A percentile compares a stretch with the other conserved stretches of the same genome.
Conservation (phyloP, 2,329 filamentous ascomycete species). For the Biscogniauxia marginata region DNA sequence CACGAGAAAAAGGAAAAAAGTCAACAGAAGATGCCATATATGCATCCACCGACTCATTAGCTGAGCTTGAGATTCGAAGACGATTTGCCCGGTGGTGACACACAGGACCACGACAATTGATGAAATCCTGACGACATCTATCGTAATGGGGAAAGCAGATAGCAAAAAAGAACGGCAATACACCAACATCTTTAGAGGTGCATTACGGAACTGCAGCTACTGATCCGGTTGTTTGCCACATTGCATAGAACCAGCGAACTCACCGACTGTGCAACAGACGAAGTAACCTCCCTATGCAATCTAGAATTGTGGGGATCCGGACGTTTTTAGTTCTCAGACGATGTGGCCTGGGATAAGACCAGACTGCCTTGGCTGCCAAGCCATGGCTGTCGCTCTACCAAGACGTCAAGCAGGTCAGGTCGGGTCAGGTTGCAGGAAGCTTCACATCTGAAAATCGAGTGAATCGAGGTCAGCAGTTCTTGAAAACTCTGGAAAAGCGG, state of each 20-base stretch:
- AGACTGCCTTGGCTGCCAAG: neutral
- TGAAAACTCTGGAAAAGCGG: neutral
- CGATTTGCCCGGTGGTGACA: neutral
- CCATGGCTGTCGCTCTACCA: neutral
- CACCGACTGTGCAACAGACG: neutral
- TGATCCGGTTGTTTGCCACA: neutral
- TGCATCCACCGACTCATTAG: neutral
- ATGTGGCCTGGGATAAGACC: neutral
- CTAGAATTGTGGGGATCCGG: too few relatives aligned
- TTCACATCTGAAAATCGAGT: neutral
- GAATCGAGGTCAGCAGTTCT: neutral
- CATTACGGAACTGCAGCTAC: neutral
- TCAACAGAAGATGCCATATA: neutral
- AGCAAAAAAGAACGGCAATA: constrained; percentile 2
- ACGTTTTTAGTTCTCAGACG: neutral
- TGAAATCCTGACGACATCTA: constrained; percentile 21
- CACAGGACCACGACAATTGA: neutral
- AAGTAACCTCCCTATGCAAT: neutral
- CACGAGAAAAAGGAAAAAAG: neutral
- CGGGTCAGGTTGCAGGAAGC: neutral
- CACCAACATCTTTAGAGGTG: neutral
- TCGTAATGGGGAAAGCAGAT: constrained; percentile 15
- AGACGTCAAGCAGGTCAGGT: too few relatives aligned
- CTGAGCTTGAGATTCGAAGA: neutral
- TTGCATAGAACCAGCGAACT: neutral